These are phyloP conservation scores for Colletotrichum sp. DNA, from an alignment of 2,329 filamentous ascomycete species.

Conservation along the genomic window DNA sequence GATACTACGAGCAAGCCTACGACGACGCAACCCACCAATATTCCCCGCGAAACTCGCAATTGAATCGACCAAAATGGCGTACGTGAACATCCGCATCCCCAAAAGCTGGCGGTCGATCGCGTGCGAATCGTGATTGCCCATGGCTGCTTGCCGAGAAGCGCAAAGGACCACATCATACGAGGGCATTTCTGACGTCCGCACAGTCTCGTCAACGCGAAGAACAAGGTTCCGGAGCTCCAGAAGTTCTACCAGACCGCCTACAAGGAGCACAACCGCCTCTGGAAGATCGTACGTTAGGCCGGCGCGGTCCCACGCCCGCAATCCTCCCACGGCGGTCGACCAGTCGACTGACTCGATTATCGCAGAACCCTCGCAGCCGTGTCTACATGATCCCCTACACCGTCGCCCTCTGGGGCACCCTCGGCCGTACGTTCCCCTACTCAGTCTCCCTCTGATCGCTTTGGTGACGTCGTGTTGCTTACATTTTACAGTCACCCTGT, in stretches of 20 bases:
- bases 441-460: background rate
- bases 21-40: slow-evolving; percentile 26
- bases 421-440: slow-evolving; percentile 58
- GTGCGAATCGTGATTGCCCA: slow-evolving; percentile 17
- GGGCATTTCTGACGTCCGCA: slow-evolving; percentile 32
- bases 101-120: background rate
- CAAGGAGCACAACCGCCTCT: slow-evolving; percentile 71
- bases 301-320: background rate
- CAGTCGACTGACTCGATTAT: background rate
- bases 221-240: slow-evolving; percentile 79
- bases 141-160: slow-evolving; percentile 18
- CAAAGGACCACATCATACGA: slow-evolving; percentile 11
- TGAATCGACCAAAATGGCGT: slow-evolving; percentile 46
- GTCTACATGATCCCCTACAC: slow-evolving; percentile 73
- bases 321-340: background rate
- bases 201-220: slow-evolving; percentile 73
- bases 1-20: slow-evolving; percentile 22
- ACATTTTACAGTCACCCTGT: slow-evolving; percentile 58
- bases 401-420: slow-evolving; percentile 64
- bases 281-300: slow-evolving; percentile 72
- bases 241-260: slow-evolving; percentile 77
- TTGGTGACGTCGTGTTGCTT: slow-evolving; percentile 18
- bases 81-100: slow-evolving; percentile 24
- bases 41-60: slow-evolving; percentile 25
- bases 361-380: slow-evolving; percentile 68